Evolutionary conservation across 2,329 filamentous ascomycete species (phyloP).

Genomic region (Xylaria sp.): DNA sequence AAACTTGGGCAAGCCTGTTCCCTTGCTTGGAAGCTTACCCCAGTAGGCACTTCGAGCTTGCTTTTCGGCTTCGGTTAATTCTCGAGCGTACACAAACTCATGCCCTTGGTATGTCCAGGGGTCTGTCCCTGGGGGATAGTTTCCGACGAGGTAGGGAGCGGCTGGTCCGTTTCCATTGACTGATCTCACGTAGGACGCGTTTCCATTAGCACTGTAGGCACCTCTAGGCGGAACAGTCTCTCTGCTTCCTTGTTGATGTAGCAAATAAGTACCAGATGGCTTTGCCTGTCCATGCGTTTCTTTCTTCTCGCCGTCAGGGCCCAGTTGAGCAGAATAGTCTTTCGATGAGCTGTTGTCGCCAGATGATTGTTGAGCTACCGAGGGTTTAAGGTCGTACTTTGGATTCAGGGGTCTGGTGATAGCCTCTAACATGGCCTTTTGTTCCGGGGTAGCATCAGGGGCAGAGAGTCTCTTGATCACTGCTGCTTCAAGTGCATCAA

Average conservation of each 20-base stretch:
- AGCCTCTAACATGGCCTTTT: conserved; percentile 30
- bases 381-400: conserved; percentile 28
- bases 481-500: conserved; percentile 43
- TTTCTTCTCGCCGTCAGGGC: conserved; percentile 7
- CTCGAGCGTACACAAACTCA: conserved; percentile 66
- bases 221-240: conserved; percentile 31
- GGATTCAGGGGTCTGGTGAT: conserved; percentile 33
- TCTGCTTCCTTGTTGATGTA: conserved; percentile 35
- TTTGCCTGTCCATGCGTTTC: conserved; percentile 28
- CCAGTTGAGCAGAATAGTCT: conserved; percentile 13
- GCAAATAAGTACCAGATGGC: conserved; percentile 13
- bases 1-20: conserved; percentile 69
- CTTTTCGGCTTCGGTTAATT: conserved; percentile 68
- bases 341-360: conserved; percentile 33
- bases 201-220: conserved; percentile 30
- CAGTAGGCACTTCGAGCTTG: conserved; percentile 70
- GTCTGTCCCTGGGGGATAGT: conserved; percentile 58
- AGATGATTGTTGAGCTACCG: conserved; percentile 13
- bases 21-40: conserved; percentile 64
- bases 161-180: conserved; percentile 32
- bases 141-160: conserved; percentile 67
- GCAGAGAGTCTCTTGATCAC: conserved; percentile 38
- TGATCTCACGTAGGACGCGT: conserved; percentile 14
- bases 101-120: conserved; percentile 55
- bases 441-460: conserved; percentile 28